Evolutionary conservation across 441 rosid genomes (phyloP).

Genomic region (Pelargonium exstipulatum): DNA sequence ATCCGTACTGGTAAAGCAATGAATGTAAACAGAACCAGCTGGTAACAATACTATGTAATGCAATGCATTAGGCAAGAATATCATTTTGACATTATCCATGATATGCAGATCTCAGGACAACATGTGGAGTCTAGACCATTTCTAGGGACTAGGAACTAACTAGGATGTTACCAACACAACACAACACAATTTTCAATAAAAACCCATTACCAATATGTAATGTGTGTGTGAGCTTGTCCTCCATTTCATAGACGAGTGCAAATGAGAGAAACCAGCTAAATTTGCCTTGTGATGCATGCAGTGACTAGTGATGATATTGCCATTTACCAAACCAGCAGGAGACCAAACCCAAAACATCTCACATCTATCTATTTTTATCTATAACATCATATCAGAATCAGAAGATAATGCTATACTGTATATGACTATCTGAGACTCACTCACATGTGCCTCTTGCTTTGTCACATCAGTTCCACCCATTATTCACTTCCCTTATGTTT

Average conservation of each 20-base stretch:
- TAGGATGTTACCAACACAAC: background rate
- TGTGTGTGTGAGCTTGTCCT: no score
- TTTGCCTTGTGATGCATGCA: no score
- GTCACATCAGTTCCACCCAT: background rate
- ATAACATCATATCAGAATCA: background rate
- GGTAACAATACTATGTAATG: background rate
- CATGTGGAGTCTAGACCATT: background rate
- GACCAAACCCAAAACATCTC: no score
- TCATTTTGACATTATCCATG: background rate
- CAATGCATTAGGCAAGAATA: constrained; percentile 2
- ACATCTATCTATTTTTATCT: no score
- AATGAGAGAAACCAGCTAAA: no score
- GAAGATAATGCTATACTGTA: background rate
- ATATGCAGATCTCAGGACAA: constrained; percentile 3
- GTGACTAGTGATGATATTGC: no score
- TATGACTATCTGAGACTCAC: background rate
- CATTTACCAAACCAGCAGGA: no score
- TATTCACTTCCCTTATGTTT: background rate
- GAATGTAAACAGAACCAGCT: no score
- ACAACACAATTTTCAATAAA: background rate
- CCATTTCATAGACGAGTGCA: no score
- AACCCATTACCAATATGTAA: no score
- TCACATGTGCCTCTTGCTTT: background rate
- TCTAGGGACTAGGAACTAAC: no score
- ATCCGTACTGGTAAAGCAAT: no score